These are phyloP conservation scores for Termitomyces sp. DNA, from an alignment of 768 basidiomycete genomes.

Conservation along the genomic window DNA sequence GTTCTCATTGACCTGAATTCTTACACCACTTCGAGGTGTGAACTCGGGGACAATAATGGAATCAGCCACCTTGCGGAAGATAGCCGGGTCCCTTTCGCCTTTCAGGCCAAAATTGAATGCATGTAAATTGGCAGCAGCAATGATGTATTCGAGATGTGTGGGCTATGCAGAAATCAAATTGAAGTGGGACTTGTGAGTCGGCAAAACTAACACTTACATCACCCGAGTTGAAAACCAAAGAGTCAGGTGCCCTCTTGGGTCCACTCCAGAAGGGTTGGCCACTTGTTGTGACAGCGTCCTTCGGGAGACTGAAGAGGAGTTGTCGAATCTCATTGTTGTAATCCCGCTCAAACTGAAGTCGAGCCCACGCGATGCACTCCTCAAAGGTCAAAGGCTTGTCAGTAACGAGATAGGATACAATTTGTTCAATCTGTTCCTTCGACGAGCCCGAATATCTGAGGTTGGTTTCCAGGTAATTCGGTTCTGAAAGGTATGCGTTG, in stretches of 20 bases:
- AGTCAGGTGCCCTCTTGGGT: conserved; percentile 94
- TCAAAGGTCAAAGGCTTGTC: conserved; percentile 94
- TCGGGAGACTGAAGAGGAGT: conserved; percentile 88
- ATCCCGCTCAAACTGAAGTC: conserved; percentile 90
- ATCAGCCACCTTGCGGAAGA: conserved; percentile 83
- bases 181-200: neutral
- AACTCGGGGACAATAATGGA: conserved; percentile 87
- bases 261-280: conserved; percentile 99
- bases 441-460: conserved; percentile 91
- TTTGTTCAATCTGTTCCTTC: conserved; percentile 83
- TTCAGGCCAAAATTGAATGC: conserved; percentile 97
- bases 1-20: conserved; percentile 89
- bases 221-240: conserved; percentile 78
- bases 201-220: conserved; percentile 51
- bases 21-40: conserved; percentile 86
- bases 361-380: conserved; percentile 96
- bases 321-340: conserved; percentile 93
- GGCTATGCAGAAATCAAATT: conserved; percentile 38
- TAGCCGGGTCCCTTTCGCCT: conserved; percentile 71
- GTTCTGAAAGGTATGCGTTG: conserved; percentile 95
- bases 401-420: conserved; percentile 83
- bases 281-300: conserved; percentile 84
- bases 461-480: conserved; percentile 88
- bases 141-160: conserved; percentile 81
- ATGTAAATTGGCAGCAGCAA: conserved; percentile 92